Base-by-base conservation (phyloP, 352 stramenopile genomes). In the Globisporangium lucens region DNA sequence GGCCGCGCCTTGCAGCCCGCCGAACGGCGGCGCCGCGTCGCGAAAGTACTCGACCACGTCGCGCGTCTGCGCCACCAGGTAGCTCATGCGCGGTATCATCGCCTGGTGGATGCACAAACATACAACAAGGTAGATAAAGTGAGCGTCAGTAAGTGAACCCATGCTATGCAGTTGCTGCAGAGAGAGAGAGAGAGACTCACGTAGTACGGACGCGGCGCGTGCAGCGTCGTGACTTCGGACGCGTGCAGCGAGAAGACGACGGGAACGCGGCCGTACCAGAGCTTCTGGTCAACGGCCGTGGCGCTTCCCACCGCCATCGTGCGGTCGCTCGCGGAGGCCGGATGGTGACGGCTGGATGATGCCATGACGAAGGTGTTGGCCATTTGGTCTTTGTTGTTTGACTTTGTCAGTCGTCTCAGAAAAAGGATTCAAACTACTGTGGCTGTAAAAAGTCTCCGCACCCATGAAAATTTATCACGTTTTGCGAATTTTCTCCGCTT, bases 31-130 rank as follows among this genome's bases (percentile, higher is more conserved):
- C 30, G 85, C 83, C 27, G 82, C 83, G 47, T 93, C 82, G 22
- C 75, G 81, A 59, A 95, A 92, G 74, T 92, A 90, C 68, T 93
- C 83, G 65, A 95, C 76, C 20, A 91, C 87, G 43, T 77, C 71
- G 5, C 85, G 85, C 15, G 84, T 91, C 57, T 92, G 81, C 43
- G 85, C 79, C 38, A 91, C 73, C 46, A 95, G 68, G 66, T 87
- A 95, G 69, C 87, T 90, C 79, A 93, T 82, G 35, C 85, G 82
- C n/a, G 87, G 87, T 17, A 95, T 69, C 81, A 95, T 89, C 9
- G 85, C 85, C 85, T 95, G 53, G 20, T 4, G 8, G 35, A 52
- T 72, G 7, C 24, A 30, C 51, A 70, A 12, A 51, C 17, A 35
- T 30, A 8, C 20, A 63, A 57, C 41, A 29, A 66, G n/a, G 46